Evolutionary conservation across 352 stramenopile species (phyloP).

Genomic region (Phytophthora chlamydospora): DNA sequence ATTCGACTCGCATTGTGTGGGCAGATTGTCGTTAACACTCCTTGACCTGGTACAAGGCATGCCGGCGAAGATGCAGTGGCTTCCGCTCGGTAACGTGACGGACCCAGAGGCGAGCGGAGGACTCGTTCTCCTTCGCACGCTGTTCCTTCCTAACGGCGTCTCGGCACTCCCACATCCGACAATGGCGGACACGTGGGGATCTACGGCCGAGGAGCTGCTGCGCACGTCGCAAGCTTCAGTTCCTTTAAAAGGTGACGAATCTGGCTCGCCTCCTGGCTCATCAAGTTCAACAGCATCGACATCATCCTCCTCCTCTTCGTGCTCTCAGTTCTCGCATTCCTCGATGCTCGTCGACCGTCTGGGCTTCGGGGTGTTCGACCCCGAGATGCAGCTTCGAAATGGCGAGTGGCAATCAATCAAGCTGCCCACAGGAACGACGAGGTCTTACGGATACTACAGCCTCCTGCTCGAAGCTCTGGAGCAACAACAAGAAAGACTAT

Average conservation of each 20-base stretch:
- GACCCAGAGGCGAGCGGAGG: constrained; percentile 14
- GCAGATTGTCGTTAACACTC: constrained; percentile 35
- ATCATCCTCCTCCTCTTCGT: constrained; percentile 25
- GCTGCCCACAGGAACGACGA: constrained; percentile 7
- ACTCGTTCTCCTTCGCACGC: constrained; percentile 51
- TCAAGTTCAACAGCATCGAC: constrained; percentile 27
- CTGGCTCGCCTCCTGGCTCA: constrained; percentile 14
- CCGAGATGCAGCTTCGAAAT: constrained; percentile 32
- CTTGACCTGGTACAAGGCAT: constrained; percentile 64
- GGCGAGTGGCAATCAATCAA: constrained; percentile 25
- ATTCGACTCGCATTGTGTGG: constrained; percentile 39
- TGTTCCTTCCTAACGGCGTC: constrained; percentile 68
- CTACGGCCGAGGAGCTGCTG: constrained; percentile 52
- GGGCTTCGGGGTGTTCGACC: constrained; percentile 59
- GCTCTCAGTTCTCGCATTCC: constrained; percentile 13
- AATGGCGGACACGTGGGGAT: constrained; percentile 32
- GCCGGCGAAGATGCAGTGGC: constrained; percentile 69
- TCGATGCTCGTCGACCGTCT: constrained; percentile 46
- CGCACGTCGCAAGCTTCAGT: constrained; percentile 1
- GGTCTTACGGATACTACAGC: constrained; percentile 57
- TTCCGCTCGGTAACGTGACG: constrained; percentile 32
- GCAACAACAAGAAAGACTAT: constrained; percentile 45
- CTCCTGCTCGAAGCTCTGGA: constrained; percentile 49
- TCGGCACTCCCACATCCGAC: constrained; percentile 51
- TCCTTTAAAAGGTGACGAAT: constrained; percentile 2